Percentiles rank a stretch among this genome's conserved stretches.
Conservation (phyloP, 2,329 filamentous ascomycete genomes). For the Aaosphaeria pasadenensis region DNA sequence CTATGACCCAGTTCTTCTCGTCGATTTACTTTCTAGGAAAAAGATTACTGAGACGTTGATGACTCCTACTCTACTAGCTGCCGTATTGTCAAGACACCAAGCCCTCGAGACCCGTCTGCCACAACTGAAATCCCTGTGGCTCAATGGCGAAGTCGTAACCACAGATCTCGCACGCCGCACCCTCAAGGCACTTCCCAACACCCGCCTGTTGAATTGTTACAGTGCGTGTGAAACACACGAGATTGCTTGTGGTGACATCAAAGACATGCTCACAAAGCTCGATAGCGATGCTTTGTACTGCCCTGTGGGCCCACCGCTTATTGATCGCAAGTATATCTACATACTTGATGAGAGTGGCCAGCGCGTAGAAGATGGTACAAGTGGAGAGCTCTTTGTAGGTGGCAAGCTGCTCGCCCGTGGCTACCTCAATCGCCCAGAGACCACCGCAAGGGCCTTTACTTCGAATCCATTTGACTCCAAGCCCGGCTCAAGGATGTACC, state of each 20-base stretch:
- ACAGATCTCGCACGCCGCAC: constrained; percentile 71
- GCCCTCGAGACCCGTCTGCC: constrained; percentile 63
- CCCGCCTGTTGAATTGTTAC: constrained; percentile 74
- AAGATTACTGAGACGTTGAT: constrained; percentile 77
- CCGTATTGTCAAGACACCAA: constrained; percentile 68
- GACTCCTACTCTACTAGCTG: constrained; percentile 76
- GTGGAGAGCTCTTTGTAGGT: constrained; percentile 73
- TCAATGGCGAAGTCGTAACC: constrained; percentile 81
- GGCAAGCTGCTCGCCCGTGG: constrained; percentile 71
- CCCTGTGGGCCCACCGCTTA: constrained; percentile 67
- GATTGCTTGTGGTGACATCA: constrained; percentile 73
- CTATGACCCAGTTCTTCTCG: constrained; percentile 72
- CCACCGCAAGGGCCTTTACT: constrained; percentile 69
- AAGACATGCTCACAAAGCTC: constrained; percentile 57
- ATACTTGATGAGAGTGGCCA: constrained; percentile 69
- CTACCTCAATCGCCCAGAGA: constrained; percentile 77
- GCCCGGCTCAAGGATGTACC: constrained; percentile 67
- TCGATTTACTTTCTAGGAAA: constrained; percentile 65
- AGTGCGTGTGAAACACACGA: constrained; percentile 81
- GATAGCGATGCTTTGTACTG: constrained; percentile 64
- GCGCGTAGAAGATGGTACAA: constrained; percentile 57
- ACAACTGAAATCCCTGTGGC: constrained; percentile 68
- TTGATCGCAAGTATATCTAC: constrained; percentile 65
- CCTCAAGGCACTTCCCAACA: constrained; percentile 64
- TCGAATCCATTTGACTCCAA: constrained; percentile 61